phyloP scores from a whole-genome alignment of 2,329 filamentous ascomycete species.

The Aspergillus ruber region DNA sequence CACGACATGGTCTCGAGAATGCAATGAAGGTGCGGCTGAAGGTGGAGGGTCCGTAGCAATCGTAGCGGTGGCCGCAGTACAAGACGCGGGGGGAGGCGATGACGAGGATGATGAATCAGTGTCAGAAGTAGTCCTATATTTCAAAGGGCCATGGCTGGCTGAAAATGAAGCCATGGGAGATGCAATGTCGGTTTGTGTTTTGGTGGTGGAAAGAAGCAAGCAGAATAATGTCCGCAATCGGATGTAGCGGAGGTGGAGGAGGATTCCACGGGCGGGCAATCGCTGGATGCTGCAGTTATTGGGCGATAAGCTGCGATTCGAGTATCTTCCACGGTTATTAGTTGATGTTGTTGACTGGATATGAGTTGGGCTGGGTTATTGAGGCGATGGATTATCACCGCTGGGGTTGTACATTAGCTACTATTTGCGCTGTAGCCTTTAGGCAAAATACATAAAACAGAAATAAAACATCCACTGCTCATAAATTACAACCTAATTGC shows the following conservation, averaged over 20 bases:
- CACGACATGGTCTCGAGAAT: slow-evolving; percentile 39
- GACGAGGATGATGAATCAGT: slow-evolving; percentile 12
- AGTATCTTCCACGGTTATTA: background rate
- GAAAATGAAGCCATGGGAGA: slow-evolving; percentile 14
- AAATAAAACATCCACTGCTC: too few relatives aligned
- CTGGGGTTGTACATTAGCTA: too few relatives aligned
- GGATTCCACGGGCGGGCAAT: slow-evolving; percentile 5
- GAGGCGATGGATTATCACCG: background rate
- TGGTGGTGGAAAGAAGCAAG: background rate
- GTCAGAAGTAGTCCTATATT: slow-evolving; percentile 2
- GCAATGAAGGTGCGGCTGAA: slow-evolving; percentile 17
- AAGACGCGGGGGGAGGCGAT: slow-evolving; percentile 17
- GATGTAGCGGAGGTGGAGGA: slow-evolving; percentile 23
- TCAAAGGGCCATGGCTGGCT: slow-evolving; percentile 12
- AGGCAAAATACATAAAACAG: too few relatives aligned
- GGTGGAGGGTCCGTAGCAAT: slow-evolving; percentile 17
- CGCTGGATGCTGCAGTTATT: slow-evolving; percentile 2
- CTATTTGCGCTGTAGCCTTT: too few relatives aligned
- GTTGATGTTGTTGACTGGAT: background rate
- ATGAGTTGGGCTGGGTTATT: background rate
- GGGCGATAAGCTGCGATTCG: slow-evolving; percentile 1
- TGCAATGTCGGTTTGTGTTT: background rate
- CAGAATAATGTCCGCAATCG: slow-evolving; percentile 11
- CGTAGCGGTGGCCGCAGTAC: slow-evolving; percentile 14
- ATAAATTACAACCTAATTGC: too few relatives aligned